phyloP scores from a whole-genome alignment of 306 rosid genomes.

The Prunus campanulata region DNA sequence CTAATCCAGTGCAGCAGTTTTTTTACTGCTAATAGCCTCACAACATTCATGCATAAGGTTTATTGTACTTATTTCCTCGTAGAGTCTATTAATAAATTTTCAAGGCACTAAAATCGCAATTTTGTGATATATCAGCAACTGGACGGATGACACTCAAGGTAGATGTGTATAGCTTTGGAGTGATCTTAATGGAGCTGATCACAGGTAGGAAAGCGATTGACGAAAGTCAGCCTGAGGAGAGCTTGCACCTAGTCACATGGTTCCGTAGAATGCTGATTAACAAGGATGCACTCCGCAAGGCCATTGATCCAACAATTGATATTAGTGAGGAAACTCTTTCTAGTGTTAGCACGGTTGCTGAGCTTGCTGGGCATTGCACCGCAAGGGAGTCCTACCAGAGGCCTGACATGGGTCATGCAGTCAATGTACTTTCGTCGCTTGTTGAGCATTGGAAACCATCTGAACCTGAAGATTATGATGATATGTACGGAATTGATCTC shows the following conservation, averaged over 20 bases:
- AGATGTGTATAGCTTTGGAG: slow-evolving; percentile 91
- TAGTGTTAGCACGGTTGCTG: slow-evolving; percentile 54
- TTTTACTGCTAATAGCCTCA: not conserved
- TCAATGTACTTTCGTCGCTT: slow-evolving; percentile 74
- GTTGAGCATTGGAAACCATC: slow-evolving; percentile 78
- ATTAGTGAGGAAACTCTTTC: slow-evolving; percentile 49
- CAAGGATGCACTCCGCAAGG: slow-evolving; percentile 42
- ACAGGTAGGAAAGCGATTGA: slow-evolving; percentile 82
- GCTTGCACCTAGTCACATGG: slow-evolving; percentile 78
- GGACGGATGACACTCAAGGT: slow-evolving; percentile 84
- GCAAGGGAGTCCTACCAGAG: slow-evolving; percentile 79
- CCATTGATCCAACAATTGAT: slow-evolving; percentile 56
- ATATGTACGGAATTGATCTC: slow-evolving; percentile 46
- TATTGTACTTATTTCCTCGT: not conserved
- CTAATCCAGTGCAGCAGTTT: not conserved
- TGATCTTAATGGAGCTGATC: slow-evolving; percentile 83
- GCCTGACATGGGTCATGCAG: slow-evolving; percentile 82
- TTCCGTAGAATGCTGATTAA: slow-evolving; percentile 55
- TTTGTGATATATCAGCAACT: slow-evolving; percentile 49
- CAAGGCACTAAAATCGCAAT: slow-evolving; percentile 5
- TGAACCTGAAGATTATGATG: slow-evolving; percentile 40
- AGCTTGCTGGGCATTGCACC: slow-evolving; percentile 78
- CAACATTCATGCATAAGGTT: slow-evolving; percentile 7
- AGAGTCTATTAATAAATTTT: not conserved
- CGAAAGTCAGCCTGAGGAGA: slow-evolving; percentile 66